Base-by-base conservation (phyloP, 73 alveolate genomes). In the Paramecium octaurelia region DNA sequence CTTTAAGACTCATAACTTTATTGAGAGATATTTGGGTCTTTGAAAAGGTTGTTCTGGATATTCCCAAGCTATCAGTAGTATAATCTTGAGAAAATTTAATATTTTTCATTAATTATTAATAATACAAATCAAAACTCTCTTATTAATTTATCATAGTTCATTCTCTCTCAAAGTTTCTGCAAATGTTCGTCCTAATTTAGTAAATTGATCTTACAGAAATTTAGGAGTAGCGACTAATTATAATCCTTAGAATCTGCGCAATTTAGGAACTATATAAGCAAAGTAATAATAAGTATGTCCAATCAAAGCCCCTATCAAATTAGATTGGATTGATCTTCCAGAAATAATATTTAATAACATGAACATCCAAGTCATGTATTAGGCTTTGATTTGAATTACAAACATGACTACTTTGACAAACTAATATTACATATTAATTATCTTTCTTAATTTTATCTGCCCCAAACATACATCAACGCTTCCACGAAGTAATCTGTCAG, bases 381-480 rank as follows among this genome's bases (percentile, higher is more conserved):
- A 27, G 0, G 75, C 89, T 38, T 20, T 35, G 16, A 76, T 5
- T 6, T 70, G 89, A 8, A 76, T 76, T 76, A 76, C 71, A 76
- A 76, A 76, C 71, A 76, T 38, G 40, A 76, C 89, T 76, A 20
- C 4, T 4, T 27, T 14, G 24, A 23, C 24, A 38, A 2, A 35
- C 42, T n/a, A 9, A 76, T 8, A 27, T 48, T 80, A 80, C 91
- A 20, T 80, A 21, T 11, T 9, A 80, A 46, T 6, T 21, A 76
- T 80, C 91, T 80, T 44, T 46, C 91, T 24, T 21, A 44, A 80
- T 80, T 44, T 31, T 43, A 23, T 43, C 91, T 21, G 0, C 76
- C 27, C 91, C 91, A 80, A n/a, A 80, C 46, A 46, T 80, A 80
- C 75, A 40, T 20, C 8, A 80, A 11, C 2, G 91, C 46, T 46